Base-by-base conservation (phyloP, 1,284 basidiomycete species). In the Sporisorium iseilematis-ciliati region DNA sequence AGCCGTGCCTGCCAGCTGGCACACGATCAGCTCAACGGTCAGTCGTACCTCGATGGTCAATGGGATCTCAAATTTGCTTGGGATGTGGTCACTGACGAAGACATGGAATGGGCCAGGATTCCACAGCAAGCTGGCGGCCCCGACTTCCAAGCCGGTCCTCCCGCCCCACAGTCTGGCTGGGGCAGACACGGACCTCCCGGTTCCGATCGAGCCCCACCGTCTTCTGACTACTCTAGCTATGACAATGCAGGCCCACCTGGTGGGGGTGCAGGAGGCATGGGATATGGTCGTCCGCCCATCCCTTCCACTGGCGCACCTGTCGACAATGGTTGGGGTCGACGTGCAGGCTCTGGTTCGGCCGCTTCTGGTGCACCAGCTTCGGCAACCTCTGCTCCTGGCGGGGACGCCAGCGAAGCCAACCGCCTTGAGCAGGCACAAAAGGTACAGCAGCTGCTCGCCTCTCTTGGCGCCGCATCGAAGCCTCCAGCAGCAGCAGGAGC, bases 31-130 rank as follows among this genome's bases (percentile, higher is more conserved):
- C 87, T 97, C 80, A 89, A 92, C 51, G 91, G 92, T 60, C 90
- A 92, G 84, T 88, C 89, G 1, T 88, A 95, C 64, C 91, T 92
- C 82, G 94, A 94, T 77, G 94, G 95, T 18, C 89, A 91, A 0
- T 91, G 97, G 89, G 92, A 94, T 51, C 90, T 98, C 54, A 88
- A 90, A 2, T 94, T 92, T 79, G 91, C 92, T n/a, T 97, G 94
- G 91, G 94, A 97, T 74, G 68, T 80, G 7, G 71, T 75, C 31
- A 80, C 76, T 43, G 76, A 78, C 21, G 81, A 79, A 20, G 76
- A 79, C 48, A 49, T 68, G 5, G 75, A 77, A 12, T 74, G 75
- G 54, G 78, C 71, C 53, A 69, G 73, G 23, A 14, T 21, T 21
- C 60, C 66, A 7, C 38, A 57, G 35, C 50, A 57, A 25, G 59